Evolutionary conservation across 495 filamentous ascomycete species (phyloP).

Genomic region (Hypoxylon fuscum): DNA sequence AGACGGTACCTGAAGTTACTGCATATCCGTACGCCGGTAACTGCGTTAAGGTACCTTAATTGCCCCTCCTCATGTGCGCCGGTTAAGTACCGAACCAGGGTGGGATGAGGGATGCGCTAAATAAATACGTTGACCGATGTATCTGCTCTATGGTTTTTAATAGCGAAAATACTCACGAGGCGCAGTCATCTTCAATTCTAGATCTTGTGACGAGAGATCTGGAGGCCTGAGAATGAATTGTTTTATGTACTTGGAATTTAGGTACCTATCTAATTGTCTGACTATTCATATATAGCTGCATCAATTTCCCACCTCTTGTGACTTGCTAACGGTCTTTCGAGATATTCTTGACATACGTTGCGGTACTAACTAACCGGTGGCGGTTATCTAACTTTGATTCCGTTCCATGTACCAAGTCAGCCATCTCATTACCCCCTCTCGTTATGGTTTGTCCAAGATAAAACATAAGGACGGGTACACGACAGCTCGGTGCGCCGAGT

Average conservation of each 20-base stretch:
- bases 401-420: constrained; percentile 11
- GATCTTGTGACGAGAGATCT: background rate
- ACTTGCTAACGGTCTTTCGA: too few species aligned
- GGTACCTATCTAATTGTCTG: background rate
- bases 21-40: too few species aligned
- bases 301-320: too few species aligned
- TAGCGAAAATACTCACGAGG: too few species aligned
- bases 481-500: constrained; percentile 16
- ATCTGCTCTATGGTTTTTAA: too few species aligned
- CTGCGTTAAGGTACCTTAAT: too few species aligned
- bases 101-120: too few species aligned
- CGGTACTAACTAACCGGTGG: too few species aligned
- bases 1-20: background rate
- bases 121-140: too few species aligned
- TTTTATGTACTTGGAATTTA: constrained; percentile 8
- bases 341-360: too few species aligned
- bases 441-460: constrained; percentile 18
- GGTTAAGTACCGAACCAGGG: too few species aligned
- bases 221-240: constrained; percentile 31
- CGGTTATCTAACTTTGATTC: background rate
- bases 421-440: constrained; percentile 1
- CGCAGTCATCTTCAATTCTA: background rate
- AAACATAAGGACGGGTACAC: constrained; percentile 34
- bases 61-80: background rate
- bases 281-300: too few species aligned